Conservation (phyloP, 352 stramenopile species). For the Pythium rishiriense region DNA sequence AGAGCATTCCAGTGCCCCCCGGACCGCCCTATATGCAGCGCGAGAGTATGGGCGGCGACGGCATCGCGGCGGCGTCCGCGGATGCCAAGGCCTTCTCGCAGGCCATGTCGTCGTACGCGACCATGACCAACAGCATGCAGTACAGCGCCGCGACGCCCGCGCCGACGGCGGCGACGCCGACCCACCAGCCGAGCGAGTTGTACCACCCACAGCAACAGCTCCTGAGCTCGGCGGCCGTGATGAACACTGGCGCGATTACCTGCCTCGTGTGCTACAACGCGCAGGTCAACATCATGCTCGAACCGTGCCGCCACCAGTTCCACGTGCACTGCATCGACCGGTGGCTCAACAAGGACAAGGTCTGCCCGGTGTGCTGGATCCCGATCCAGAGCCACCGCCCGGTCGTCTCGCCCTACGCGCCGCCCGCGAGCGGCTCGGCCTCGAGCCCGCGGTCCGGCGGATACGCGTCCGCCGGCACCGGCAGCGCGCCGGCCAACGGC, state of each 20-base stretch:
- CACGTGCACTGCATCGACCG: conserved; percentile 76
- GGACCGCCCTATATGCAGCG: conserved; percentile 29
- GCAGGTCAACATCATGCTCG: conserved; percentile 53
- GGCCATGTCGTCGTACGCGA: conserved; percentile 23
- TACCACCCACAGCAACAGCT: conserved; percentile 24
- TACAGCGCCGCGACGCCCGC: conserved; percentile 10
- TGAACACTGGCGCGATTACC: conserved; percentile 30
- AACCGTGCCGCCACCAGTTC: conserved; percentile 80
- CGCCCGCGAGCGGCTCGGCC: background rate
- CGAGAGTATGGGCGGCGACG: conserved; percentile 38
- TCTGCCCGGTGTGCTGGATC: conserved; percentile 74
- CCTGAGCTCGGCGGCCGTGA: conserved; percentile 22
- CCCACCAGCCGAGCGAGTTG: conserved; percentile 8
- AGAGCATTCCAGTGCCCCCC: background rate
- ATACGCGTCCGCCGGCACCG: no score
- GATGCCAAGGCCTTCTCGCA: conserved; percentile 33
- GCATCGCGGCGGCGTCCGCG: conserved; percentile 27
- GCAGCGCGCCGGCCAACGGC: no score
- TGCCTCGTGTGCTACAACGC: conserved; percentile 53
- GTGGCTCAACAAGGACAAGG: conserved; percentile 71
- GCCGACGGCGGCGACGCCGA: background rate
- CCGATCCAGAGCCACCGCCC: conserved; percentile 64
- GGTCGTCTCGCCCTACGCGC: conserved; percentile 35
- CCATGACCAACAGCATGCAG: conserved; percentile 25
- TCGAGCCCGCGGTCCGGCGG: background rate